Evolutionary conservation across 352 stramenopile species (phyloP).

Genomic region (Phytophthora multivora): DNA sequence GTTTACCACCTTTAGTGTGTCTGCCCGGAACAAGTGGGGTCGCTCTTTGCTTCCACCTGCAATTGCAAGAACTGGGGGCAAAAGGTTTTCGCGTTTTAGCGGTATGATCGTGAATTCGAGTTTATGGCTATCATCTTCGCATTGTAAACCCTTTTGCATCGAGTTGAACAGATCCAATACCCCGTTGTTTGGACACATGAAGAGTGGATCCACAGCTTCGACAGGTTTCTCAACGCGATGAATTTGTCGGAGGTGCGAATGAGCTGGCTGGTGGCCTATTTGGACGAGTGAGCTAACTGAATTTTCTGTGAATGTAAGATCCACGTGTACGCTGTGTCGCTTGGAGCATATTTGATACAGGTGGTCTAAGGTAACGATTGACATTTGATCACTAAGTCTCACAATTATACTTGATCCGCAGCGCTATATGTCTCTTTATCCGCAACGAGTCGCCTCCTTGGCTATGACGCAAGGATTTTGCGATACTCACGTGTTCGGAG

Average conservation of each 20-base stretch:
- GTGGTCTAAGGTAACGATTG: constrained; percentile 21
- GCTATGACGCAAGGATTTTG: constrained; percentile 71
- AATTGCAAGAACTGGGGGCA: constrained; percentile 48
- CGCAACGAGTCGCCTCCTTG: constrained; percentile 61
- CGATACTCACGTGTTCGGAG: constrained; percentile 48
- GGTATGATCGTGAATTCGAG: constrained; percentile 25
- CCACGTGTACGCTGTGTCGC: constrained; percentile 72
- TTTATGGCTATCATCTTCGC: background rate
- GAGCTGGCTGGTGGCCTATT: background rate
- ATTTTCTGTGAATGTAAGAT: constrained; percentile 28
- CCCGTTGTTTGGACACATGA: constrained; percentile 79
- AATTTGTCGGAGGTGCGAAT: constrained; percentile 41
- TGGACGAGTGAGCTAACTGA: background rate
- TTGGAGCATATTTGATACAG: constrained; percentile 76
- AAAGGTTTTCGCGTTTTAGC: constrained; percentile 74
- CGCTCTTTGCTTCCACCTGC: constrained; percentile 62
- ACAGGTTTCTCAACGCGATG: constrained; percentile 75
- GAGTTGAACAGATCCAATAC: constrained; percentile 51
- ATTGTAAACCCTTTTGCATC: background rate
- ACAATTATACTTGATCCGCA: constrained; percentile 14
- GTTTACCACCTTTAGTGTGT: constrained; percentile 56
- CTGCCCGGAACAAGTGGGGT: constrained; percentile 63
- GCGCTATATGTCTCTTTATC: constrained; percentile 65
- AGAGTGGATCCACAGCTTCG: constrained; percentile 85
- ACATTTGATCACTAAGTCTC: background rate